phyloP scores from a whole-genome alignment of 2,329 filamentous ascomycete species.

The Fusarium sp. region DNA sequence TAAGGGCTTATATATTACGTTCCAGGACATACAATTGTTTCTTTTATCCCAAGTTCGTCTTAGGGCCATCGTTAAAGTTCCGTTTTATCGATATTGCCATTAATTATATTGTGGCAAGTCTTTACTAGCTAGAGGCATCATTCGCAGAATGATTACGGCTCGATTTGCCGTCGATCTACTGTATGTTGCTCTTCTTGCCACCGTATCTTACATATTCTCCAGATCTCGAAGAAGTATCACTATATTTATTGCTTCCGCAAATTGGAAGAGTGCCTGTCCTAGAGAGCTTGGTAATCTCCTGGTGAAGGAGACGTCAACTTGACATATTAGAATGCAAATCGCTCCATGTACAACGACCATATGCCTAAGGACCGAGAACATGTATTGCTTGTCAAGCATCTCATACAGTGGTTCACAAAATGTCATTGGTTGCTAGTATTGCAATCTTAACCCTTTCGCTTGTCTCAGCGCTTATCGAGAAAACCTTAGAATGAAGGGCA shows the following conservation, averaged over 20 bases:
- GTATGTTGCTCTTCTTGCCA: background rate
- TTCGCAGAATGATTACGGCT: background rate
- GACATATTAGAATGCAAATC: background rate
- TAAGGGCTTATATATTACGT: constrained; percentile 38
- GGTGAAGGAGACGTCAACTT: too few species aligned
- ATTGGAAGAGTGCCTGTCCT: background rate
- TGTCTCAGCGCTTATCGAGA: background rate
- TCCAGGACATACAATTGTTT: background rate
- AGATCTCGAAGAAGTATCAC: too few species aligned
- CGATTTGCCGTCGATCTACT: background rate
- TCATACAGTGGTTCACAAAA: background rate
- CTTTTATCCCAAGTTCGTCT: background rate
- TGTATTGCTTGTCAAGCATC: too few species aligned
- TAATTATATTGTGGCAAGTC: background rate
- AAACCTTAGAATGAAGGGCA: background rate
- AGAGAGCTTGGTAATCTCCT: background rate
- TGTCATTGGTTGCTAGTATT: constrained; percentile 5
- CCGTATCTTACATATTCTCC: background rate
- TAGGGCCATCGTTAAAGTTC: background rate
- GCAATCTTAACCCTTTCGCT: background rate
- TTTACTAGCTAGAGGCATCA: too few species aligned
- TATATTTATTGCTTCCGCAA: background rate
- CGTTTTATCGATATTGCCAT: background rate
- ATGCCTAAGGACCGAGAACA: background rate
- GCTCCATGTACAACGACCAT: background rate